Conservation (phyloP, 2,329 filamentous ascomycete genomes). For the Nannizzia gypsea region DNA sequence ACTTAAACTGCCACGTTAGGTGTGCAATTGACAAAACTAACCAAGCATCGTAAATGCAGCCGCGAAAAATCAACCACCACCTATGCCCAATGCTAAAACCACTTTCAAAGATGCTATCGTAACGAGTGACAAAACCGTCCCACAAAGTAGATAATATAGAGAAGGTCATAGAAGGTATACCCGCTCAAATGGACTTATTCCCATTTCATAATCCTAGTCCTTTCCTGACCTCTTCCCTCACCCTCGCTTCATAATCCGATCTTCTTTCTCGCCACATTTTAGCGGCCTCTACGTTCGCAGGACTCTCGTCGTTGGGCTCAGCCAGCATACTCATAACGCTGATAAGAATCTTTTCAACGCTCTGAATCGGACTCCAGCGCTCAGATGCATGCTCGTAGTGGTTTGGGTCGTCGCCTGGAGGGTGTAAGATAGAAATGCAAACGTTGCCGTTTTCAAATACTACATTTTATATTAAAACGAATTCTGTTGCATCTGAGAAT, state of each 20-base stretch:
- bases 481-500: neutral
- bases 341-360: conserved; percentile 83
- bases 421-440: conserved; percentile 94
- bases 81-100: neutral
- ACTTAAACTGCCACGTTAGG: neutral
- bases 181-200: neutral
- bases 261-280: conserved; percentile 71
- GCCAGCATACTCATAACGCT: conserved; percentile 87
- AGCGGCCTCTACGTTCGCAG: conserved; percentile 89
- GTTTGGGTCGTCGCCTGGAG: conserved; percentile 84
- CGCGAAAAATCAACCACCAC: neutral
- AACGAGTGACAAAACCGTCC: neutral
- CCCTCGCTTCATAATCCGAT: conserved; percentile 71
- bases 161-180: neutral
- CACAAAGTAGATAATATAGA: neutral
- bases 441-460: conserved; percentile 77
- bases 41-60: neutral
- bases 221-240: conserved; percentile 67
- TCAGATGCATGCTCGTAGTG: conserved; percentile 86
- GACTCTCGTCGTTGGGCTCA: conserved; percentile 88
- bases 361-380: conserved; percentile 90
- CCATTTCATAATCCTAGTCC: conserved; percentile 58
- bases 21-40: neutral
- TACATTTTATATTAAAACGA: conserved; percentile 18
- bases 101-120: neutral